These are phyloP conservation scores for Symbiodinium pilosum DNA, from an alignment of 73 alveolate genomes.

Conservation along the genomic window DNA sequence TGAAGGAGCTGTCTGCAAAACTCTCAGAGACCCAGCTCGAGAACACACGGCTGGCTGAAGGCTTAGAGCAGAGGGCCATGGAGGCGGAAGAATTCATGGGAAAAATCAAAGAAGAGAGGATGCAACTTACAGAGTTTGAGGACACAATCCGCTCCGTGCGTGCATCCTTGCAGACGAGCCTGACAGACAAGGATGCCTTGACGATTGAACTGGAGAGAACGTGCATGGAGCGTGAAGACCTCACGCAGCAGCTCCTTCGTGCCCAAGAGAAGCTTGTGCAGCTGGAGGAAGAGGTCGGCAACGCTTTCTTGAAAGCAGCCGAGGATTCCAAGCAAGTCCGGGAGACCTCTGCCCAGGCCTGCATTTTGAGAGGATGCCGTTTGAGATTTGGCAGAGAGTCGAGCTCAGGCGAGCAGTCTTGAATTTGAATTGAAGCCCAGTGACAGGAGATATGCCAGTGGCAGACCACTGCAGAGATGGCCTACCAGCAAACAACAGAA, in stretches of 20 bases:
- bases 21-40: background rate
- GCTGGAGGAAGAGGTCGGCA: constrained; percentile 25
- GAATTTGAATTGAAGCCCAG: too few species aligned
- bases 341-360: background rate
- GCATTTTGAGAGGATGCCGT: too few species aligned
- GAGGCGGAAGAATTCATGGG: background rate
- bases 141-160: constrained; percentile 4
- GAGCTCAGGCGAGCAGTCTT: too few species aligned
- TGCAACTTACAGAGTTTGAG: background rate
- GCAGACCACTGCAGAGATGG: constrained; percentile 70
- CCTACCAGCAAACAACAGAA: background rate
- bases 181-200: background rate
- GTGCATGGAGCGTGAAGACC: constrained; percentile 59
- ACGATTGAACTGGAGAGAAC: constrained; percentile 14
- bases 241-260: background rate
- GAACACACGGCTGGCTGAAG: background rate
- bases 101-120: background rate
- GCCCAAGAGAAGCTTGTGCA: constrained; percentile 1
- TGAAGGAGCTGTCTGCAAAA: background rate
- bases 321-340: constrained; percentile 18
- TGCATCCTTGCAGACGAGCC: background rate
- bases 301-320: background rate
- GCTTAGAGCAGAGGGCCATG: background rate
- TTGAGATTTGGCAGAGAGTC: too few species aligned
- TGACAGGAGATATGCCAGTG: constrained; percentile 71